Percentiles rank a stretch among this genome's conserved stretches.
These are phyloP conservation scores for Marvania coccoides DNA, from an alignment of 139 green algal species.

Conservation along the genomic window DNA sequence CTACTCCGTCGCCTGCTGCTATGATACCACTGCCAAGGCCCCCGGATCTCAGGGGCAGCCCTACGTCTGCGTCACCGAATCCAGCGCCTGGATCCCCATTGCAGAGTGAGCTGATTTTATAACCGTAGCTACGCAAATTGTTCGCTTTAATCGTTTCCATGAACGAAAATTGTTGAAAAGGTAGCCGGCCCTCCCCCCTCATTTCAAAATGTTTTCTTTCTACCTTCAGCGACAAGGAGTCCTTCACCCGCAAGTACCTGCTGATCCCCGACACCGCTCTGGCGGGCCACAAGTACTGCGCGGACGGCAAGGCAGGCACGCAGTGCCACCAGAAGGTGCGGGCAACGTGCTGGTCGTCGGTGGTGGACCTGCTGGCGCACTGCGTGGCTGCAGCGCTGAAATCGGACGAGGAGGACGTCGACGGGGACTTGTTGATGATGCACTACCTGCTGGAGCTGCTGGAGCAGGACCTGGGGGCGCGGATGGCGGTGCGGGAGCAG, in stretches of 20 bases:
- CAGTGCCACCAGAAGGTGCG: not conserved
- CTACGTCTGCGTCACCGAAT: too few relatives aligned
- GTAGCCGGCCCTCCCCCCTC: not conserved
- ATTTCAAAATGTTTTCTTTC: not conserved
- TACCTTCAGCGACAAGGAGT: conserved; percentile 6
- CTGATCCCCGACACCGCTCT: conserved; percentile 6
- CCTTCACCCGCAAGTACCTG: conserved; percentile 12
- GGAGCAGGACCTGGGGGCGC: conserved; percentile 11
- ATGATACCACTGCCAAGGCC: not conserved
- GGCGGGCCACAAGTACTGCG: not conserved
- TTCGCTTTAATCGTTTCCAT: not conserved
- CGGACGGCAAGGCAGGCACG: not conserved
- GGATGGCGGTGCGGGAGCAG: not conserved
- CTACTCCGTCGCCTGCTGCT: not conserved
- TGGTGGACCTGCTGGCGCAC: not conserved
- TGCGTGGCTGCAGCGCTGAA: not conserved
- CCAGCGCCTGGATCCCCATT: too few relatives aligned
- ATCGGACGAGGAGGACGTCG: conserved; percentile 11
- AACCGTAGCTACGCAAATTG: not conserved
- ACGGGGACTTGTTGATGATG: conserved; percentile 29
- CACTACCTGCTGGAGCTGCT: conserved; percentile 20
- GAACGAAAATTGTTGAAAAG: not conserved
- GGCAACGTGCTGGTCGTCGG: not conserved
- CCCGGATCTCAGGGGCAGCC: too few relatives aligned
- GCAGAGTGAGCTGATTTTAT: too few relatives aligned